Conservation (phyloP, 805 yeast species). For the Jamesozyma jinghongensis region DNA sequence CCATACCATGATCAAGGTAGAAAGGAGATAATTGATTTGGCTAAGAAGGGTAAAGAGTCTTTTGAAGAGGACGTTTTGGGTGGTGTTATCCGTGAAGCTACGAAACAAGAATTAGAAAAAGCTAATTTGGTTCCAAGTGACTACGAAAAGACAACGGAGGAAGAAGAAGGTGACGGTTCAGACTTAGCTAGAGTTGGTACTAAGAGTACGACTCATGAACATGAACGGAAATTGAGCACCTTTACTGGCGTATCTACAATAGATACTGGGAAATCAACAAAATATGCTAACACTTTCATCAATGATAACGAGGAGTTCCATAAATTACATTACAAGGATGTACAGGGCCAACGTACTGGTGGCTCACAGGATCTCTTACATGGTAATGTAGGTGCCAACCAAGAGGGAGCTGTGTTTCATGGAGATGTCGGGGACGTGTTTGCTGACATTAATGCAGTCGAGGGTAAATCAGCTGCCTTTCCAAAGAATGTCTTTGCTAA, state of each 20-base stretch:
- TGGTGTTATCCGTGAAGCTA: conserved; percentile 25
- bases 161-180: conserved; percentile 1
- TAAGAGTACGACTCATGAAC: neutral
- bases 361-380: neutral
- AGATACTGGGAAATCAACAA: conserved; percentile 1
- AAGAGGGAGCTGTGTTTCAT: conserved; percentile 12
- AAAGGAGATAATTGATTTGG: conserved; percentile 45
- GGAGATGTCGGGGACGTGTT: conserved; percentile 23
- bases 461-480: conserved; percentile 17
- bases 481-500: conserved; percentile 17
- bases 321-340: conserved; percentile 19
- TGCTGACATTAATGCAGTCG: conserved; percentile 18
- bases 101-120: conserved; percentile 21
- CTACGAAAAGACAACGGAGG: neutral
- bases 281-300: conserved; percentile 18
- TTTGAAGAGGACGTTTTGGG: conserved; percentile 19
- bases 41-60: conserved; percentile 30
- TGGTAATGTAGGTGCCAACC: neutral
- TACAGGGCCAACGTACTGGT: conserved; percentile 8
- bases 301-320: conserved; percentile 22
- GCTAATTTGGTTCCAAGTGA: conserved; percentile 21
- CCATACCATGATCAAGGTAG: conserved; percentile 59
- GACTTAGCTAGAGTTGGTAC: no score
- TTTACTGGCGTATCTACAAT: conserved; percentile 3
- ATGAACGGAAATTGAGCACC: conserved; percentile 4